Evolutionary conservation across 2,329 filamentous ascomycete species (phyloP).

Genomic region (Pseudogymnoascus destructans): DNA sequence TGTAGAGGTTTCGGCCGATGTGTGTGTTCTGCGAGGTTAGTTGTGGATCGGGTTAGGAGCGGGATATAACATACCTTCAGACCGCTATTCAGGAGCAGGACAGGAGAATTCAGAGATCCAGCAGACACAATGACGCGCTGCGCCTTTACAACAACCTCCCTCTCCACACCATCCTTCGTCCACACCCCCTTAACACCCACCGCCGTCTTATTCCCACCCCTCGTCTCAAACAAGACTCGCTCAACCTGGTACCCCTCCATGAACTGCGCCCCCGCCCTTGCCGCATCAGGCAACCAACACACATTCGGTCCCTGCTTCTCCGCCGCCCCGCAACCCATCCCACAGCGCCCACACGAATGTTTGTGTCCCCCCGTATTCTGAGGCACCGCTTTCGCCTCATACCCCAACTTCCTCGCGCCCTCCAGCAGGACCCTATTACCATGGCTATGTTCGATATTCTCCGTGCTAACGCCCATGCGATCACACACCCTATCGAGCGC

Average conservation of each 20-base stretch:
- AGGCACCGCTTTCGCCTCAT: slow-evolving; percentile 52
- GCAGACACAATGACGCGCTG: slow-evolving; percentile 66
- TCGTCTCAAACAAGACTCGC: slow-evolving; percentile 50
- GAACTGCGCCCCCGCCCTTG: slow-evolving; percentile 62
- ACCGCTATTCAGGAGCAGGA: slow-evolving; percentile 65
- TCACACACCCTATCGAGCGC: slow-evolving; percentile 66
- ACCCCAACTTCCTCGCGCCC: slow-evolving; percentile 61
- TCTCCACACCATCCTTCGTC: slow-evolving; percentile 34
- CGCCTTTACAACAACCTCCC: slow-evolving; percentile 59
- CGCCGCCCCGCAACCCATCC: slow-evolving; percentile 47
- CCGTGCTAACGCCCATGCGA: slow-evolving; percentile 60
- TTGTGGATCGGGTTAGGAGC: background rate
- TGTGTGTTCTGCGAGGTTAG: slow-evolving; percentile 44
- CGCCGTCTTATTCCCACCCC: slow-evolving; percentile 35
- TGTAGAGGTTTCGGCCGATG: slow-evolving; percentile 66
- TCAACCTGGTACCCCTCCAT: slow-evolving; percentile 70
- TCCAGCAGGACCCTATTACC: slow-evolving; percentile 61
- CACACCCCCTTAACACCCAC: slow-evolving; percentile 62
- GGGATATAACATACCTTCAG: slow-evolving; percentile 32
- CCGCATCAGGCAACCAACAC: slow-evolving; percentile 68
- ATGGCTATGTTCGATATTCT: slow-evolving; percentile 58
- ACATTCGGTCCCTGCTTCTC: slow-evolving; percentile 70
- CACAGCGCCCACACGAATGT: slow-evolving; percentile 61
- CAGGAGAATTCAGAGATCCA: slow-evolving; percentile 64
- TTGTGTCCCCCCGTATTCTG: slow-evolving; percentile 65